Evolutionary conservation across 305 asterid genomes (phyloP).

Genomic region (Fraxinus greggii): DNA sequence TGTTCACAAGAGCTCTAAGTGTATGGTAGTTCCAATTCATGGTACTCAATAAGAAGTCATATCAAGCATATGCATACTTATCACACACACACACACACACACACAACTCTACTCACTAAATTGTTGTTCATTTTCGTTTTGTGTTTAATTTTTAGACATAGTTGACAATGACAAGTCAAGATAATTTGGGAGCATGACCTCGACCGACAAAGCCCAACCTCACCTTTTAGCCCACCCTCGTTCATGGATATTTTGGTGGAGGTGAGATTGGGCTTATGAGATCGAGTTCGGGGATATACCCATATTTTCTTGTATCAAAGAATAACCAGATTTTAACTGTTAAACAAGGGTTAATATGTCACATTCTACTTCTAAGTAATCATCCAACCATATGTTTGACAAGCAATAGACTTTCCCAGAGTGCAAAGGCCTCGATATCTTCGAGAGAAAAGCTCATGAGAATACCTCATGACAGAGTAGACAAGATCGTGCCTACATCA

Average conservation of each 20-base stretch:
- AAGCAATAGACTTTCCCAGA: neutral
- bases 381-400: neutral
- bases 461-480: neutral
- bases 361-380: neutral
- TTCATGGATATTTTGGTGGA: too few relatives aligned
- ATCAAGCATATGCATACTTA: neutral
- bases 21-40: neutral
- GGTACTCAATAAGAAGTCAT: neutral
- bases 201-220: too few relatives aligned
- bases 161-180: neutral
- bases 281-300: too few relatives aligned
- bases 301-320: neutral
- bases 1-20: neutral
- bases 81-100: neutral
- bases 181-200: too few relatives aligned
- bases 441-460: neutral
- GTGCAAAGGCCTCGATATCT: neutral
- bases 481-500: neutral
- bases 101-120: neutral
- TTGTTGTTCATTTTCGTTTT: neutral
- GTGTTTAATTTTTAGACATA: neutral
- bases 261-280: too few relatives aligned
- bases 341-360: neutral
- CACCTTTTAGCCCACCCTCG: too few relatives aligned
- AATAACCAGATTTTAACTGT: neutral